A percentile compares a stretch with the other conserved stretches of the same genome.
These are phyloP conservation scores for Stromatinia cepivora DNA, from an alignment of 2,329 filamentous ascomycete species.

Conservation along the genomic window DNA sequence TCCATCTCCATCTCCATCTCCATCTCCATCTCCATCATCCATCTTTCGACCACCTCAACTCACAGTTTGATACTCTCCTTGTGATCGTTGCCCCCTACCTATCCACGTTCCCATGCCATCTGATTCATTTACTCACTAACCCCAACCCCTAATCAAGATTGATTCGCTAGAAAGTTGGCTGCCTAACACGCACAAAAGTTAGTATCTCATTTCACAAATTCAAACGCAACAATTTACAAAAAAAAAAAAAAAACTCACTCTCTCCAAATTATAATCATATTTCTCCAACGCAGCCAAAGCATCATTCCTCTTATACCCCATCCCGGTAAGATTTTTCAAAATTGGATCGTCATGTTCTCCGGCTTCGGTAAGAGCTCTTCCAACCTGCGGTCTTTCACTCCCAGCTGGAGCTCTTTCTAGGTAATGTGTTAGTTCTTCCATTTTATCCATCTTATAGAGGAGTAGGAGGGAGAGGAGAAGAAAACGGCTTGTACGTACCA, in stretches of 20 bases:
- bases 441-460: background rate
- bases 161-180: conserved; percentile 13
- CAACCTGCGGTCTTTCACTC: conserved; percentile 48
- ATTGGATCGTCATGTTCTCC: conserved; percentile 89
- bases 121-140: background rate
- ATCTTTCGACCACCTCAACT: too few relatives aligned
- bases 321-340: conserved; percentile 81
- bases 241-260: conserved; percentile 57
- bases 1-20: background rate
- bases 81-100: too few relatives aligned
- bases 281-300: conserved; percentile 83
- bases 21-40: background rate
- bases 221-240: background rate
- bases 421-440: background rate
- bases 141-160: background rate
- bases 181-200: background rate
- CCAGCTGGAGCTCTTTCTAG: background rate
- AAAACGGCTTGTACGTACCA: background rate
- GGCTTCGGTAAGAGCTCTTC: conserved; percentile 69
- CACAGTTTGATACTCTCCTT: too few relatives aligned
- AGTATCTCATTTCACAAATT: background rate
- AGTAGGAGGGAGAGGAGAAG: background rate
- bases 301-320: conserved; percentile 79
- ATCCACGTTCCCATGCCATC: too few relatives aligned
- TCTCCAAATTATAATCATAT: conserved; percentile 94